Percentiles rank a stretch among this genome's conserved stretches.
Conservation (phyloP, 2,329 filamentous ascomycete genomes). For the Sclerotinia glacialis region DNA sequence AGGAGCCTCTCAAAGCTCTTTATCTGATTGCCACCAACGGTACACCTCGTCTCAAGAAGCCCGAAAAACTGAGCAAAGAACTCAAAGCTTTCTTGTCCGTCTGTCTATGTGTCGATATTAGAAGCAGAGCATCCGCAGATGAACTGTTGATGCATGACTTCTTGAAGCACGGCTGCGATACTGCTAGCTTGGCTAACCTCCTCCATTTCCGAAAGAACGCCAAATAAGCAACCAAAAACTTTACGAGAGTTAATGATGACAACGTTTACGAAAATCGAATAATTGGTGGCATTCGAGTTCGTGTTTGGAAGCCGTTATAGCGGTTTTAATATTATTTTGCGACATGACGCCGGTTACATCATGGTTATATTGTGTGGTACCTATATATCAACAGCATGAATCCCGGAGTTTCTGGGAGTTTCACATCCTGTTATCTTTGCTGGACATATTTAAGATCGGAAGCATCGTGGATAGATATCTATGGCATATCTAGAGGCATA, state of each 20-base stretch:
- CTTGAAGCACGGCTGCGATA: constrained; percentile 82
- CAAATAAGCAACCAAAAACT: constrained; percentile 47
- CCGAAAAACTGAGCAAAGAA: constrained; percentile 96
- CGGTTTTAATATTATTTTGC: constrained; percentile 18
- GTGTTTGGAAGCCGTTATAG: constrained; percentile 14
- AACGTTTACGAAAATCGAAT: constrained; percentile 20
- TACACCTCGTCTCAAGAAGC: constrained; percentile 94
- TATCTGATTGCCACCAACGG: constrained; percentile 97
- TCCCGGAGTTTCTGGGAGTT: constrained; percentile 32
- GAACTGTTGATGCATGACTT: constrained; percentile 93
- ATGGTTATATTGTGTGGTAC: constrained; percentile 29
- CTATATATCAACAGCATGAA: constrained; percentile 29
- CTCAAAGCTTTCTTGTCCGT: constrained; percentile 96
- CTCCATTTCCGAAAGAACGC: constrained; percentile 79
- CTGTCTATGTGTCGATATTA: constrained; percentile 94
- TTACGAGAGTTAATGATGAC: constrained; percentile 20
- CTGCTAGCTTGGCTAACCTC: constrained; percentile 79
- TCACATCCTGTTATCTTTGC: constrained; percentile 10
- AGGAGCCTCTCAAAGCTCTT: constrained; percentile 86
- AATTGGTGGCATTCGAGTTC: constrained; percentile 14
- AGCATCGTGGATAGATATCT: constrained; percentile 9
- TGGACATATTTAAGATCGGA: constrained; percentile 9
- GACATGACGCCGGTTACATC: constrained; percentile 26
- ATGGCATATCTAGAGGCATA: constrained; percentile 17
- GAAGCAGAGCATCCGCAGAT: constrained; percentile 84